Conservation (phyloP, 768 basidiomycete species). For the Tulasnella sp. region DNA sequence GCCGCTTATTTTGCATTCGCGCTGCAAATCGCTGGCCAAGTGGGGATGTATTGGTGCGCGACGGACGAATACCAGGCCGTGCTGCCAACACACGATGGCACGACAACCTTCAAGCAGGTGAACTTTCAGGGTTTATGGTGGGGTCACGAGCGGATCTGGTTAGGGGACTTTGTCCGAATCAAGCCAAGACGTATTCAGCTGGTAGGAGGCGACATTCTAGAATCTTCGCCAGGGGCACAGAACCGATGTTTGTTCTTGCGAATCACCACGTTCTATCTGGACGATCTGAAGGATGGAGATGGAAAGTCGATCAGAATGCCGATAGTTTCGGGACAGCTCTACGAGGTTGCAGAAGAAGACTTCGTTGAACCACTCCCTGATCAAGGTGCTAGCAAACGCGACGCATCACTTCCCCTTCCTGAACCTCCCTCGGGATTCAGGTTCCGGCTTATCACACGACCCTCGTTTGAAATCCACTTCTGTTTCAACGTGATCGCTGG, state of each 20-base stretch:
- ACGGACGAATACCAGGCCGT: conserved; percentile 55
- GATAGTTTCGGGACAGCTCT: conserved; percentile 61
- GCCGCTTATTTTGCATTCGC: conserved; percentile 66
- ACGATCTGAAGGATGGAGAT: conserved; percentile 33
- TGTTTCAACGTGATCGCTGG: conserved; percentile 63
- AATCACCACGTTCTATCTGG: conserved; percentile 53
- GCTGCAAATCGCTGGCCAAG: conserved; percentile 53
- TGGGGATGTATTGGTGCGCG: conserved; percentile 58
- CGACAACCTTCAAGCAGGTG: conserved; percentile 33
- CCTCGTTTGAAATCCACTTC: conserved; percentile 51
- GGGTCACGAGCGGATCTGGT: conserved; percentile 17
- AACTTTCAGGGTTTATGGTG: conserved; percentile 19
- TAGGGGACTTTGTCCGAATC: conserved; percentile 17
- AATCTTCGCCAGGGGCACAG: conserved; percentile 50
- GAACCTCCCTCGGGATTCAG: conserved; percentile 54
- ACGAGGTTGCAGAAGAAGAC: conserved; percentile 66
- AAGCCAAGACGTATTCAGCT: conserved; percentile 78
- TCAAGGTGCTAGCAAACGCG: too few species aligned
- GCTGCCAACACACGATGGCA: not conserved
- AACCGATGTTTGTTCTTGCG: conserved; percentile 63
- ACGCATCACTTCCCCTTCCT: conserved; percentile 39
- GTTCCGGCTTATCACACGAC: conserved; percentile 55
- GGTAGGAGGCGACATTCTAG: conserved; percentile 40
- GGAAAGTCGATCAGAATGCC: not conserved
- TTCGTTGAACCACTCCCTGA: conserved; percentile 46